These are phyloP conservation scores for Tricholoma sp. DNA, from an alignment of 768 basidiomycete species.

Conservation along the genomic window DNA sequence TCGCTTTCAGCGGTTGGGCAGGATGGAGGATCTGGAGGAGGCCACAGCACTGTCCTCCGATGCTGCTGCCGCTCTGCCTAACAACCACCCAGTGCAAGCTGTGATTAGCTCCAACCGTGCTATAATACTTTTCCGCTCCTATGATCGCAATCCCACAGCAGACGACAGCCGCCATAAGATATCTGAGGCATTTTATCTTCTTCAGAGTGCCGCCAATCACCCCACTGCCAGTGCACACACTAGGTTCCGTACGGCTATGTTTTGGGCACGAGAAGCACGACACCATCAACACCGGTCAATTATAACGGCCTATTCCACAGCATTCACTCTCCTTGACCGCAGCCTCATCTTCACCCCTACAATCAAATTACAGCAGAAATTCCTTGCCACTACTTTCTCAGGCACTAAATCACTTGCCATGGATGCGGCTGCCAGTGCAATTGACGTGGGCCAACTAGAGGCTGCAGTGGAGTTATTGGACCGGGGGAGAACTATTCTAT, in stretches of 20 bases:
- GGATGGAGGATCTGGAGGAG: conserved; percentile 10
- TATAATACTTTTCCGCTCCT: too few species aligned
- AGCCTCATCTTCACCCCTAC: neutral
- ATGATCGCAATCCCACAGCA: too few species aligned
- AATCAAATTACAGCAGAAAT: conserved; percentile 3
- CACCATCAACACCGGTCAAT: neutral
- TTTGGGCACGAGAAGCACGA: neutral
- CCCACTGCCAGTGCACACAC: neutral
- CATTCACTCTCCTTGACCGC: conserved; percentile 6
- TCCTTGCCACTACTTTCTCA: neutral
- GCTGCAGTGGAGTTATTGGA: conserved; percentile 22
- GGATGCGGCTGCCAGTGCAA: conserved; percentile 23
- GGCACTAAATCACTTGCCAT: conserved; percentile 14
- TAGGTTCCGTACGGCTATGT: neutral
- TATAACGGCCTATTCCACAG: neutral
- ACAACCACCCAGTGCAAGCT: too few species aligned
- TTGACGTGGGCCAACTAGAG: conserved; percentile 12
- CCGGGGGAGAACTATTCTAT: conserved; percentile 17
- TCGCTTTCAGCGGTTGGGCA: conserved; percentile 4
- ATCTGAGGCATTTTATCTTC: too few species aligned
- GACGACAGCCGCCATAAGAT: too few species aligned
- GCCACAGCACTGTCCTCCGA: conserved; percentile 12
- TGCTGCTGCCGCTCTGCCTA: conserved; percentile 12
- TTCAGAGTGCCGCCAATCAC: neutral
- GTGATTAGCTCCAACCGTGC: too few species aligned